A percentile compares a stretch with the other conserved stretches of the same genome.
These are phyloP conservation scores for Yamadazyma olivae DNA, from an alignment of 805 yeast species.

Conservation along the genomic window DNA sequence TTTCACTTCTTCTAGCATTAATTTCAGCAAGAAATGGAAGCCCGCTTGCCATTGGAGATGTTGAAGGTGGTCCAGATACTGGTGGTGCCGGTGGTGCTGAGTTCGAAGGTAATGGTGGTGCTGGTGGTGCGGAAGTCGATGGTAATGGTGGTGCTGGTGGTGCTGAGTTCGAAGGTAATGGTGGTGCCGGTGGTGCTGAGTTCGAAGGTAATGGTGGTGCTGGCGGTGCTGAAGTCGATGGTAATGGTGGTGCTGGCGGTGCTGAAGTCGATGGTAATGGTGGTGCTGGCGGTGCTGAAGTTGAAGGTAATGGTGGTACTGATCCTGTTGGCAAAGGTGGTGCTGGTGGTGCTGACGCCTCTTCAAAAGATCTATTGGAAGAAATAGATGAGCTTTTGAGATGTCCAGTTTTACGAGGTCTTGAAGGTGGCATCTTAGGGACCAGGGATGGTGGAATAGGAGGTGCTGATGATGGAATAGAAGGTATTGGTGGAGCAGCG, in stretches of 20 bases:
- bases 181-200: constrained; percentile 15
- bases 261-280: constrained; percentile 9
- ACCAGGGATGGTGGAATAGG: constrained; percentile 13
- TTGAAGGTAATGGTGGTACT: constrained; percentile 12
- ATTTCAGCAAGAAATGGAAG: constrained; percentile 60
- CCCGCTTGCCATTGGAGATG: constrained; percentile 21
- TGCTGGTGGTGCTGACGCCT: constrained; percentile 6
- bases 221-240: constrained; percentile 17
- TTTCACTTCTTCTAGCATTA: constrained; percentile 51
- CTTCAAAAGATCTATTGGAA: constrained; percentile 17
- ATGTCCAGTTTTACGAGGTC: constrained; percentile 40
- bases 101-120: constrained; percentile 15
- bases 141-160: constrained; percentile 15
- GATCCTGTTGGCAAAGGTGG: neutral
- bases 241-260: constrained; percentile 14
- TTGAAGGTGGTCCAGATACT: constrained; percentile 12
- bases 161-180: constrained; percentile 11
- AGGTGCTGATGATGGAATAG: constrained; percentile 13
- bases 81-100: constrained; percentile 16
- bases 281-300: constrained; percentile 14
- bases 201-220: constrained; percentile 15
- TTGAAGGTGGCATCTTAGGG: constrained; percentile 38
- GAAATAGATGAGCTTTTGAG: constrained; percentile 20
- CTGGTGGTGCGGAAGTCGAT: constrained; percentile 17
- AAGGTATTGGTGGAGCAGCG: constrained; percentile 19